Evolutionary conservation across 2,329 filamentous ascomycete genomes (phyloP), one percentile per base, ranked within the genome.

Genomic region (Fusarium sp.): DNA sequence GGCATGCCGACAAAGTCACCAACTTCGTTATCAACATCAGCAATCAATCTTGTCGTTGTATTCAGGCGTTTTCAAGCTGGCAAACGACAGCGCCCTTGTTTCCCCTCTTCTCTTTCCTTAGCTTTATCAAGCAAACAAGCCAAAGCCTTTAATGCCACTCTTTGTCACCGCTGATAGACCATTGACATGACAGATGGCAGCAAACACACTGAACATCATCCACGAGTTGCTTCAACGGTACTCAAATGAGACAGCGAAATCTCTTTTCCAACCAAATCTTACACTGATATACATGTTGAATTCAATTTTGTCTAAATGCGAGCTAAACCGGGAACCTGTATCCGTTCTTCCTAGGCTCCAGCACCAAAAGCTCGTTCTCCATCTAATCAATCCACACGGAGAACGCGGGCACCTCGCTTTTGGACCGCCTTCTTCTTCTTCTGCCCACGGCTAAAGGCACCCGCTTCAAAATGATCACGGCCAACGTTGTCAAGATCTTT

Each of bases 401-500:
- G 86, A 57, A 91, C 88, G 75, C 92, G 89, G 47, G 92, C 86
- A n/a, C 92, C 93, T 80, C 89, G 90, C 84, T 91, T 91, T 87
- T 93, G 95, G 41, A 84, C 83, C 4, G 87, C 82, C 87, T 92
- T 93, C 91, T 94, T 95, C 89, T 93, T 94, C 90, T 95, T 95
- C 83, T 92, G 90, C 42, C 93, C 93, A 80, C 90, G 91, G 70
- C 94, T 92, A 80, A 96, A 96, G 12, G 91, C 89, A 36, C 89
- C 86, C 5, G 86, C 90, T 1, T 89, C 83, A 10, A 90, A 90
- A 81, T 98, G 96, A 79, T 98, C 94, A 82, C 96, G 91, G 63
- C 95, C 96, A 75, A 99, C 88, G 83, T 98, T 98, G 86, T 99
- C 96, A 68, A 98, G 91, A 79, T 98, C 95, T 87, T 99, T 99